Conservation (phyloP, 345 rosid species). For the Eucalyptus cladocalyx region DNA sequence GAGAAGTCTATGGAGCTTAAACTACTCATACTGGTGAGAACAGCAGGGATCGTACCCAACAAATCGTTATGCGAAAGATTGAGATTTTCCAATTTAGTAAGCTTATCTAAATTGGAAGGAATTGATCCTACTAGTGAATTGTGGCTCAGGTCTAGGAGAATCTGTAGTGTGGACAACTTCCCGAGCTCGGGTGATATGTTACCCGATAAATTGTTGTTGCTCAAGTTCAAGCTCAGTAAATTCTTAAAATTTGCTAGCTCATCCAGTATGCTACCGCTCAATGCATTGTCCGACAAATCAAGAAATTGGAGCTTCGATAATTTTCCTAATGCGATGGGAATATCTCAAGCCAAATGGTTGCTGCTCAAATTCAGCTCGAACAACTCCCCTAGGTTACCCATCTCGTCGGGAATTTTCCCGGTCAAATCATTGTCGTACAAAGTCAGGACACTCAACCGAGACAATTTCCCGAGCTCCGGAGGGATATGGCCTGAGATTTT, state of each 20-base stretch:
- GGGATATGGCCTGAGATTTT: conserved; percentile 46
- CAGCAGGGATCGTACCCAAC: conserved; percentile 32
- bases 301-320: conserved; percentile 14
- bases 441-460: conserved; percentile 16
- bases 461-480: conserved; percentile 35
- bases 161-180: conserved; percentile 19
- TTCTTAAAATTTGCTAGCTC: conserved; percentile 26
- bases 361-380: conserved; percentile 32
- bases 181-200: conserved; percentile 32
- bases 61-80: conserved; percentile 43
- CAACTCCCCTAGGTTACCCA: conserved; percentile 28
- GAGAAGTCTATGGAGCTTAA: conserved; percentile 42
- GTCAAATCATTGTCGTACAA: conserved; percentile 32
- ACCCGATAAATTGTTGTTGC: conserved; percentile 41
- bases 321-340: conserved; percentile 23
- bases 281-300: conserved; percentile 31
- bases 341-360: conserved; percentile 28
- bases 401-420: conserved; percentile 31
- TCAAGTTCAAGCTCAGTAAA: conserved; percentile 24
- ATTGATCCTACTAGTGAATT: conserved; percentile 39
- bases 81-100: conserved; percentile 28
- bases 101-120: conserved; percentile 27
- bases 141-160: conserved; percentile 46
- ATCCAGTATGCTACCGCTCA: conserved; percentile 18
- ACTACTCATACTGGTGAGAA: conserved; percentile 28